Conservation (phyloP, 495 filamentous ascomycete genomes). For the Penicillium manginii region DNA sequence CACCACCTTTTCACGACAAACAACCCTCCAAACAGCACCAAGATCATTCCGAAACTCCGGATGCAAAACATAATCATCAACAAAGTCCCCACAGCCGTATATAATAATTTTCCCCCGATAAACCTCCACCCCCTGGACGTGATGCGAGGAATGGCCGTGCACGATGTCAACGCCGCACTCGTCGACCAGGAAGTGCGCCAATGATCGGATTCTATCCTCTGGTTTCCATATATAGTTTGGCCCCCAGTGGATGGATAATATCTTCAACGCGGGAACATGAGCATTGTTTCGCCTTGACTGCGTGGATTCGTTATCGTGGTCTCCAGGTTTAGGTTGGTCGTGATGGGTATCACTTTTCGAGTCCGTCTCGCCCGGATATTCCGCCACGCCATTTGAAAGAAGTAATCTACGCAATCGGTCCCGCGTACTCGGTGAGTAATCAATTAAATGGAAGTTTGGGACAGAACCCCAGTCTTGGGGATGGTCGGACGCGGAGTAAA, state of each 20-base stretch:
- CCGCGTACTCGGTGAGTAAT: constrained; percentile 32
- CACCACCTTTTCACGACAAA: constrained; percentile 15
- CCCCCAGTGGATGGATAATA: constrained; percentile 50
- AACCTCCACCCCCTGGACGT: constrained; percentile 47
- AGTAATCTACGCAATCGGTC: constrained; percentile 26
- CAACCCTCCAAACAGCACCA: constrained; percentile 44
- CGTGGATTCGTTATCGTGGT: background rate
- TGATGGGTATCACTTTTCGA: background rate
- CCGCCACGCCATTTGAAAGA: background rate
- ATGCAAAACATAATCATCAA: constrained; percentile 47
- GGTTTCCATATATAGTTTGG: constrained; percentile 46
- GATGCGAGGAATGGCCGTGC: constrained; percentile 49
- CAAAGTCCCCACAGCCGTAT: constrained; percentile 51
- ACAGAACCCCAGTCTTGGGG: constrained; percentile 25
- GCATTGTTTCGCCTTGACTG: background rate
- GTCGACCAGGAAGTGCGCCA: constrained; percentile 48
- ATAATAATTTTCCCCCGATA: constrained; percentile 43
- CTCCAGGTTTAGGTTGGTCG: background rate
- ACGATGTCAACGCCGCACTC: constrained; percentile 49
- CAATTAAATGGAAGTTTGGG: constrained; percentile 36
- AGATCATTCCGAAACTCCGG: constrained; percentile 44
- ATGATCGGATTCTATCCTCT: constrained; percentile 22
- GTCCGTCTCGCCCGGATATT: background rate
- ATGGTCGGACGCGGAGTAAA: constrained; percentile 37
- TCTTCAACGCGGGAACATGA: constrained; percentile 31